Conservation (phyloP, 2,329 filamentous ascomycete genomes). For the Venturia aucupariae region DNA sequence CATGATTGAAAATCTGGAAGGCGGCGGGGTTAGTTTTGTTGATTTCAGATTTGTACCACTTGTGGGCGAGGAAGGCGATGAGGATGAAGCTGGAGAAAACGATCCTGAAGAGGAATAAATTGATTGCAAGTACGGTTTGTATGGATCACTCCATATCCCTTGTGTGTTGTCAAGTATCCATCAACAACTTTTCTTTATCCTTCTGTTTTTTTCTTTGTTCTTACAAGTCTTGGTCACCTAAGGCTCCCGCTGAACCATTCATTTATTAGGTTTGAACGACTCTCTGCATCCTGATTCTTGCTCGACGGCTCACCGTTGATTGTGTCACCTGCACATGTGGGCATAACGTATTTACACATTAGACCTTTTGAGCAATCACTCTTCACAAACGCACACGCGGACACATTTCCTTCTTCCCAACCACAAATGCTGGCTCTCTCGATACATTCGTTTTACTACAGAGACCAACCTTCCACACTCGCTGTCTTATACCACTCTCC, state of each 20-base stretch:
- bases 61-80: constrained; percentile 45
- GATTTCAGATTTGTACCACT: constrained; percentile 78
- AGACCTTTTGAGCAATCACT: not conserved
- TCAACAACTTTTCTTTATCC: not conserved
- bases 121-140: not conserved
- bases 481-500: not conserved
- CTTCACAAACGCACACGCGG: not conserved
- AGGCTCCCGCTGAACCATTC: not conserved
- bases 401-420: not conserved
- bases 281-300: too few species aligned
- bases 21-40: constrained; percentile 57
- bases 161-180: not conserved
- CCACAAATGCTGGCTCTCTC: not conserved
- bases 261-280: not conserved
- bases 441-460: not conserved
- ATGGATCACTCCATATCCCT: not conserved
- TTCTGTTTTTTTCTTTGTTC: not conserved
- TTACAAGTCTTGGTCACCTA: not conserved
- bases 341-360: not conserved
- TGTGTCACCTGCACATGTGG: not conserved
- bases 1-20: constrained; percentile 78
- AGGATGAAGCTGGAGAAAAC: constrained; percentile 1
- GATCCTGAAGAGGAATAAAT: constrained; percentile 2
- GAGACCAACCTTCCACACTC: not conserved
- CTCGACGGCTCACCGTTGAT: too few species aligned